Base-by-base conservation (phyloP, 179 eudicot species). In the Monotropa hypopitys region DNA sequence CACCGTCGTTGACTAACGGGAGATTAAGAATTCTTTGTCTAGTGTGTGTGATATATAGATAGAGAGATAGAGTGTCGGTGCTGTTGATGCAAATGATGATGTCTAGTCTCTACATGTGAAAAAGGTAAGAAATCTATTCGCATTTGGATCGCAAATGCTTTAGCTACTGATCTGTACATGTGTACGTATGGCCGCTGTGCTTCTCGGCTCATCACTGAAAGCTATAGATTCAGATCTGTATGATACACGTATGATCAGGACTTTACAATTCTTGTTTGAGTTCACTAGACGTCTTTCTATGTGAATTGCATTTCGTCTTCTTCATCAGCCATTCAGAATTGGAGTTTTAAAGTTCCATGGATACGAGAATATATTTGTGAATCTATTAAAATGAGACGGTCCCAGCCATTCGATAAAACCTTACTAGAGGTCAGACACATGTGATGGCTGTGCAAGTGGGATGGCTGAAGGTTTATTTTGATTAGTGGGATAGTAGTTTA, bases 201-300 rank as follows among this genome's bases (percentile, higher is more conserved):
- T 53, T 35, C 63, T 51, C 28, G 32, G n/a, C 15, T 13, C 23
- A 23, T 42, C 49, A 4, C 68, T 10, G 35, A 26, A 74, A 15
- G 23, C 70, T 61, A 45, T 75, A 26, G 16, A 43, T 75, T 28
- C 56, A 45, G 78, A 75, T 61, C 78, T 75, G 33, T 28, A n/a
- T n/a, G n/a, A 74, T 13, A 6, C 38, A 38, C 20, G 21, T 18
- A n/a, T 16, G n/a, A 43, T 38, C 42, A 4, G 32, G 46, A 18
- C 11, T 35, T n/a, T 2, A 21, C 53, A 57, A 7, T 40, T 23
- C 65, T 74, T 56, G 77, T 30, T 16, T 43, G 45, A 73, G 13
- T 10, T 26, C 18, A 23, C 63, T 73, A 2, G 20, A 12, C 7
- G 3, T 13, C 28, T 57, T 13, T 57, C 67, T 40, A 4, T 0